A percentile compares a stretch with the other conserved stretches of the same genome.
phyloP scores from a whole-genome alignment of 1,284 basidiomycete species.

The Ganoderma lucidum region DNA sequence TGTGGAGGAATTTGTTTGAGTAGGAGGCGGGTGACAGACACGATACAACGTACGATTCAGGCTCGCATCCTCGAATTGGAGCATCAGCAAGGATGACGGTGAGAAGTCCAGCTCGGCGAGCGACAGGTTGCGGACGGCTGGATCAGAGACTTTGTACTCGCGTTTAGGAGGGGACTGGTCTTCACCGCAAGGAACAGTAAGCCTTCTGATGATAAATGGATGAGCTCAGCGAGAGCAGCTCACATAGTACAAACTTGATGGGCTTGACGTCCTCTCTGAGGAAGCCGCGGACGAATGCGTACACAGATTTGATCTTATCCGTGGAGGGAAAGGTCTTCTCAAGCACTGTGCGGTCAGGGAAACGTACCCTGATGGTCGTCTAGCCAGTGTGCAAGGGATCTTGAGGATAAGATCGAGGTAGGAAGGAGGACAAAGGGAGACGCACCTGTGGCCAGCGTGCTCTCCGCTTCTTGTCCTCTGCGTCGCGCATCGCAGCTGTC shows the following conservation, averaged over 20 bases:
- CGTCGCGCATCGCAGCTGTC: slow-evolving; percentile 73
- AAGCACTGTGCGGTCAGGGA: slow-evolving; percentile 84
- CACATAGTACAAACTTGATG: slow-evolving; percentile 78
- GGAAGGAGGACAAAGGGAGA: slow-evolving; percentile 17
- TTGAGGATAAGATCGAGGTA: slow-evolving; percentile 2
- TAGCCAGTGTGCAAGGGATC: slow-evolving; percentile 40
- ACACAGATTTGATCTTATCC: slow-evolving; percentile 81
- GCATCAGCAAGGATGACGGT: slow-evolving; percentile 73
- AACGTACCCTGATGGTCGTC: slow-evolving; percentile 85
- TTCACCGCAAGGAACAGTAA: slow-evolving; percentile 7
- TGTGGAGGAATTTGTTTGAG: slow-evolving; percentile 17
- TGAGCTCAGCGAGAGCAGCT: slow-evolving; percentile 1
- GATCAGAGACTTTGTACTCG: slow-evolving; percentile 83
- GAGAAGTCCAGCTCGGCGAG: slow-evolving; percentile 79
- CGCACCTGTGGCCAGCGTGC: slow-evolving; percentile 78
- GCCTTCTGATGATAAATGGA: background rate
- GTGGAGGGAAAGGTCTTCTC: slow-evolving; percentile 81
- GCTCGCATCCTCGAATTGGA: slow-evolving; percentile 77
- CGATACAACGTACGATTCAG: slow-evolving; percentile 66
- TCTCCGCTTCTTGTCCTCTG: slow-evolving; percentile 64
- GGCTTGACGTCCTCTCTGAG: slow-evolving; percentile 76
- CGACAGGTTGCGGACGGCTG: slow-evolving; percentile 68
- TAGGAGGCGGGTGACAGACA: background rate
- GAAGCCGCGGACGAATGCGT: slow-evolving; percentile 82
- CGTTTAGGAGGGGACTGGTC: slow-evolving; percentile 84